A percentile compares a stretch with the other conserved stretches of the same genome.
Conservation (phyloP, 148 eudicot genomes). For the Suaeda aralocaspica region DNA sequence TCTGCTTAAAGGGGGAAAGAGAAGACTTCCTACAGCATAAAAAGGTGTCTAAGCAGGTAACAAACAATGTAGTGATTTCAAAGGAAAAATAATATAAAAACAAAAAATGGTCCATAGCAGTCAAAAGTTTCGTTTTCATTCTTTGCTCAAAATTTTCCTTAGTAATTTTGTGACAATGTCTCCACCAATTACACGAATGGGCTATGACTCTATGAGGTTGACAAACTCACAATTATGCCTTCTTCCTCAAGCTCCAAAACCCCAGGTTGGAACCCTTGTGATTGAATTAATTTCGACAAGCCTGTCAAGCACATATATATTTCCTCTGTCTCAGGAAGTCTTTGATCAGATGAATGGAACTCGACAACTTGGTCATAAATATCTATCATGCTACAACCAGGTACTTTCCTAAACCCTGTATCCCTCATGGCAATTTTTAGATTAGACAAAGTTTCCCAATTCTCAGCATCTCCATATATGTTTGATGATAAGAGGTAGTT, state of each 20-base stretch:
- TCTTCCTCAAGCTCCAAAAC: constrained; percentile 25
- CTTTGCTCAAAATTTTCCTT: too few species aligned
- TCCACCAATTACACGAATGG: too few species aligned
- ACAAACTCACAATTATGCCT: too few species aligned
- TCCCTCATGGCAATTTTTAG: constrained; percentile 62
- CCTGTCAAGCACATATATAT: constrained; percentile 44
- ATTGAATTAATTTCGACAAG: constrained; percentile 35
- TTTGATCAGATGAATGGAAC: constrained; percentile 63
- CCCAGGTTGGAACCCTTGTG: constrained; percentile 23
- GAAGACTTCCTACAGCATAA: too few species aligned
- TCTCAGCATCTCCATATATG: constrained; percentile 54
- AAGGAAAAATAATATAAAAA: too few species aligned
- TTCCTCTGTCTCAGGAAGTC: constrained; percentile 48
- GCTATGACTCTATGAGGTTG: too few species aligned
- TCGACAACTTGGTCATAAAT: constrained; percentile 45
- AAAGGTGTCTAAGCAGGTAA: too few species aligned
- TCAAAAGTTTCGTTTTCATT: too few species aligned
- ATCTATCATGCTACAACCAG: constrained; percentile 65
- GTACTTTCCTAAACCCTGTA: constrained; percentile 47
- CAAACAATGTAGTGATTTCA: too few species aligned
- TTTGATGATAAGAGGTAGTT: constrained; percentile 60
- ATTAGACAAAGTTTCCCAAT: constrained; percentile 53
- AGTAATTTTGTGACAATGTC: too few species aligned
- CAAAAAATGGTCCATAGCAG: too few species aligned
- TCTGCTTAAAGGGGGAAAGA: too few species aligned